Evolutionary conservation across 305 asterid genomes (phyloP), one percentile per base, ranked within the genome.

Genomic region (Ruellia speciosa): DNA sequence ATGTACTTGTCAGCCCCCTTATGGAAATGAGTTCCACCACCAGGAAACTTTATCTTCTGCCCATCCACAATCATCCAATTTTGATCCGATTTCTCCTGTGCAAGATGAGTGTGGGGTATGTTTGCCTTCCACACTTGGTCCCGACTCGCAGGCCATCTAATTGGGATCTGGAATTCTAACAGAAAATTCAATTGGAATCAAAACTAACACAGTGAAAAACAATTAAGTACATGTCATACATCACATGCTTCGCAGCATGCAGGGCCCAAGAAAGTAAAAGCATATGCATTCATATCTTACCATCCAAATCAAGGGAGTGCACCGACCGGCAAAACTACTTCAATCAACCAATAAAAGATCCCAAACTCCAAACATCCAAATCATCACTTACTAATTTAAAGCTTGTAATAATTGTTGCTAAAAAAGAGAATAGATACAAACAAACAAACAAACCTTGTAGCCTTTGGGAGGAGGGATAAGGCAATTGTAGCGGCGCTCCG

Each of bases 11-110:
- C 89, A 6, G 96, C 98, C 35, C 96, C 96, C 34, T 79, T 45
- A 67, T 82, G 93, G 67, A 88, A 90, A 79, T 90, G 98, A 61
- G 98, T 88, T 57, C 98, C 96, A 7, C 98, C 98, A 5, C 98
- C 98, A 1, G 96, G 96, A 66, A 90, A 90, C 72, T 76, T 82
- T 33, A 90, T 85, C 65, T 75, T 87, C 53, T 90, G 94, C 54
- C 98, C 90, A 20, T 84, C 89, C 51, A 90, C 96, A 65, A 85
- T 58, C 95, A 90, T 87, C 98, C 96, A 90, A 52, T 88, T 79
- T 68, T 88, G 95, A 52, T 90, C 94, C 0, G 94, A 87, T 71
- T 90, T 90, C 73, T 87, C 96, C 48, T 76, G 70, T 3, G 96
- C 98, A 51, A 90, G 94, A 76, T 90, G 94, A 0, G 93, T 85